Evolutionary conservation across 805 yeast genomes (phyloP).

Genomic region (Wickerhamiella musiphila): DNA sequence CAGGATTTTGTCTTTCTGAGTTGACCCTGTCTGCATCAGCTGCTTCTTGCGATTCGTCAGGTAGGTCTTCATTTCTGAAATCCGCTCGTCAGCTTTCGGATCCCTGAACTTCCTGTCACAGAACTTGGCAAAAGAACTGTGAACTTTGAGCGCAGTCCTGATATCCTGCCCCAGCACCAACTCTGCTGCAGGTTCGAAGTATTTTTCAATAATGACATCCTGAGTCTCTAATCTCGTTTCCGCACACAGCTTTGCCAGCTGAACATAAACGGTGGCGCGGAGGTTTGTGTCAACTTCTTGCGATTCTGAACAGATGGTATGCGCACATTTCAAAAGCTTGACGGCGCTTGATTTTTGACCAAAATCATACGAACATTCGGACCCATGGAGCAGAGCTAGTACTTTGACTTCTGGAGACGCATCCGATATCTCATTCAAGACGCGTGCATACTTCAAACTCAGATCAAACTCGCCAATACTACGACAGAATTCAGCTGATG

Average conservation of each 20-base stretch:
- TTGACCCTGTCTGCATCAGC: neutral
- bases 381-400: conserved; percentile 29
- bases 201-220: conserved; percentile 35
- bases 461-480: too few species aligned
- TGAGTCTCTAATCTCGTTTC: conserved; percentile 55
- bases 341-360: conserved; percentile 42
- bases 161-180: neutral
- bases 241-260: conserved; percentile 45
- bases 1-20: conserved; percentile 14
- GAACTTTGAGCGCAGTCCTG: conserved; percentile 26
- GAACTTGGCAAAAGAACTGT: conserved; percentile 48
- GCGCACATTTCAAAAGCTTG: conserved; percentile 28
- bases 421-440: conserved; percentile 2
- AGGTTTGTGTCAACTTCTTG: conserved; percentile 1
- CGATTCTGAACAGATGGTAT: conserved; percentile 1
- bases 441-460: neutral
- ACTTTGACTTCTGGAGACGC: neutral
- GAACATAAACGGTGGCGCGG: conserved; percentile 8
- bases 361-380: conserved; percentile 48
- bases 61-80: conserved; percentile 12
- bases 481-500: too few species aligned
- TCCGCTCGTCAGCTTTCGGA: conserved; percentile 19
- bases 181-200: conserved; percentile 32
- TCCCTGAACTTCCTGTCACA: conserved; percentile 25
- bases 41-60: conserved; percentile 1